Conservation (phyloP, 2,329 filamentous ascomycete species). For the Sclerotinia glacialis region DNA sequence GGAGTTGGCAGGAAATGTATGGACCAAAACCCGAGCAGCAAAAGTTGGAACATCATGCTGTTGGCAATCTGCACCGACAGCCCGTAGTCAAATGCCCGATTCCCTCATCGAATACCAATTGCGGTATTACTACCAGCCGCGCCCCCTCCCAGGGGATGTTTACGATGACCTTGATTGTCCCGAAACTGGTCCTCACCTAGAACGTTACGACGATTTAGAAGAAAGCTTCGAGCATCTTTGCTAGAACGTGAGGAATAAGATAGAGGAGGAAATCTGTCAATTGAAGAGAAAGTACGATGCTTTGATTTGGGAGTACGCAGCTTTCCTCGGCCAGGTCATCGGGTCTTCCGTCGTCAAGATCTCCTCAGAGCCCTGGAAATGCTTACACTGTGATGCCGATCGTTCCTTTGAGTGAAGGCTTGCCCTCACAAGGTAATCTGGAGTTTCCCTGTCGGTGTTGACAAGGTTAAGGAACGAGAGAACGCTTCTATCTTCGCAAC, state of each 20-base stretch:
- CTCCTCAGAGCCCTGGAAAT: neutral
- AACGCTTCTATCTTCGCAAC: neutral
- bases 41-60: neutral
- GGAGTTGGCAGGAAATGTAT: neutral
- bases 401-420: neutral
- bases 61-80: neutral
- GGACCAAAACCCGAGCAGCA: neutral
- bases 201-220: neutral
- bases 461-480: neutral
- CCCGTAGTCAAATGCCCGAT: no score
- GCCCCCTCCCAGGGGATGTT: no score
- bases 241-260: neutral
- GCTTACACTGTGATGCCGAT: neutral
- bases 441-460: neutral
- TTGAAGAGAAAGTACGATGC: neutral
- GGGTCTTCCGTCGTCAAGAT: neutral
- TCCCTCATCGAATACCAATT: neutral
- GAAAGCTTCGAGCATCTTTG: rapidly evolving
- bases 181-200: neutral
- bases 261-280: rapidly evolving
- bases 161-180: neutral
- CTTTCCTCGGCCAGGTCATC: neutral
- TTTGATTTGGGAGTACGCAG: neutral
- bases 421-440: neutral
- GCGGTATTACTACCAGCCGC: no score